A percentile compares a stretch with the other conserved stretches of the same genome.
phyloP scores from a whole-genome alignment of 805 yeast genomes.

The Sugiyamaella marilandica region DNA sequence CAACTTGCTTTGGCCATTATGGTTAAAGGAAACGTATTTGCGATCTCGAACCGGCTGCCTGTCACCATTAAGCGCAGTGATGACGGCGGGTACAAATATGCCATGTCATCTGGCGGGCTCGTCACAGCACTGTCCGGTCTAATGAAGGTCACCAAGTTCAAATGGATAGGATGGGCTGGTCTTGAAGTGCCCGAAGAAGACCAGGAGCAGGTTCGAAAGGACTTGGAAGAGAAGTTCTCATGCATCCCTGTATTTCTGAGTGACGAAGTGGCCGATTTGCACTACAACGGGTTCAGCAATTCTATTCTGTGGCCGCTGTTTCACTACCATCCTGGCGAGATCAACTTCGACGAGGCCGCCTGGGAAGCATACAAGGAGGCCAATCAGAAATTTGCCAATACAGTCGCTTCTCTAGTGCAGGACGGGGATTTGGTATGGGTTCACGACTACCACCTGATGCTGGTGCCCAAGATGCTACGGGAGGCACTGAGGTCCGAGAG shows the following conservation, averaged over 20 bases:
- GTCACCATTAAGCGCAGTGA: slow-evolving; percentile 73
- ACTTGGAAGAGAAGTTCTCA: slow-evolving; percentile 69
- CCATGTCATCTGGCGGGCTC: slow-evolving; percentile 95
- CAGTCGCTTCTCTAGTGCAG: slow-evolving; percentile 60
- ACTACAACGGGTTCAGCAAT: slow-evolving; percentile 93
- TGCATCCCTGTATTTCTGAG: slow-evolving; percentile 86
- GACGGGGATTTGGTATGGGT: slow-evolving; percentile 95
- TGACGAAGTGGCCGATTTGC: slow-evolving; percentile 90
- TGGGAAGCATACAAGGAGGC: slow-evolving; percentile 98
- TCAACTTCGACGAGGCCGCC: slow-evolving; percentile 94
- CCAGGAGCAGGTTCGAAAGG: slow-evolving; percentile 60
- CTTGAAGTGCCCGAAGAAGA: slow-evolving; percentile 78
- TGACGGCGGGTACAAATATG: slow-evolving; percentile 66
- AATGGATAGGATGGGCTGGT: slow-evolving; percentile 99
- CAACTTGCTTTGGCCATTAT: not conserved
- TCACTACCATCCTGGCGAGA: slow-evolving; percentile 98
- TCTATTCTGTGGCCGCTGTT: slow-evolving; percentile 96
- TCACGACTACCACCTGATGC: slow-evolving; percentile 96
- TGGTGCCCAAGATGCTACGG: slow-evolving; percentile 83
- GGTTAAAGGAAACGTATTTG: slow-evolving; percentile 65
- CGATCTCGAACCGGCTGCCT: slow-evolving; percentile 92
- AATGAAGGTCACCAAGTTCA: slow-evolving; percentile 67
- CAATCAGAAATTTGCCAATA: slow-evolving; percentile 72
- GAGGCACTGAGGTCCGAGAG: slow-evolving; percentile 43
- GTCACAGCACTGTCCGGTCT: slow-evolving; percentile 94